Evolutionary conservation across 192 early-diverging fungal species (phyloP).

Genomic region (Lobosporangium transversale): DNA sequence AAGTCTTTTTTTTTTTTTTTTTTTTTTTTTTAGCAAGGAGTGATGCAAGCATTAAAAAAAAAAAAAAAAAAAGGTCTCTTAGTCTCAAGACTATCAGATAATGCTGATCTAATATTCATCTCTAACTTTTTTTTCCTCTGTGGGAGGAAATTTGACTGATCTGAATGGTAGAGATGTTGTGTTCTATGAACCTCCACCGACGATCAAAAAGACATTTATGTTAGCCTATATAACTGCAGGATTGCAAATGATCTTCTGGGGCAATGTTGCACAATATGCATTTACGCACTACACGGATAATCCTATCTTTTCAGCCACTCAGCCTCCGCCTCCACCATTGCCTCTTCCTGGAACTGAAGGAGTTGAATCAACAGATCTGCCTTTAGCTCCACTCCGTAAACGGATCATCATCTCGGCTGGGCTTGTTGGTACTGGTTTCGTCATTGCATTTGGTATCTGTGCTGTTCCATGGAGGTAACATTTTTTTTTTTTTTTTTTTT

Average conservation of each 20-base stretch:
- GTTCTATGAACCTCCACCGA: slow-evolving; percentile 41
- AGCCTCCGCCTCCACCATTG: slow-evolving; percentile 22
- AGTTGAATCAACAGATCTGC: slow-evolving; percentile 25
- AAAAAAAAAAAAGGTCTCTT: no score
- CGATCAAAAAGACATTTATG: slow-evolving; percentile 38
- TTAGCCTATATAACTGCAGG: slow-evolving; percentile 49
- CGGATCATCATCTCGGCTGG: slow-evolving; percentile 47
- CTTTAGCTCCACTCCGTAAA: slow-evolving; percentile 34
- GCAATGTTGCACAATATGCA: slow-evolving; percentile 45
- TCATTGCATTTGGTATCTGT: slow-evolving; percentile 51
- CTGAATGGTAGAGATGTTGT: slow-evolving; percentile 31
- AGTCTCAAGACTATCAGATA: no score
- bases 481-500: neutral
- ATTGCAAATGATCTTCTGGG: slow-evolving; percentile 45
- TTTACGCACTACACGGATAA: slow-evolving; percentile 51
- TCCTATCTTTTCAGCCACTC: slow-evolving; percentile 34
- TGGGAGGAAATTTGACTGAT: no score
- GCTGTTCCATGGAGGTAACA: slow-evolving; percentile 47
- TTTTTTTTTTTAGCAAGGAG: neutral
- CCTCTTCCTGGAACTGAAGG: slow-evolving; percentile 46
- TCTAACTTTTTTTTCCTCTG: neutral
- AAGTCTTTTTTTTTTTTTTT: neutral
- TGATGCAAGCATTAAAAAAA: no score
- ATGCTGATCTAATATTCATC: neutral
- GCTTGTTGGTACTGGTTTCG: slow-evolving; percentile 41